Evolutionary conservation across 768 basidiomycete species (phyloP), one percentile per base, ranked within the genome.

Genomic region (Scleroderma citrinum): DNA sequence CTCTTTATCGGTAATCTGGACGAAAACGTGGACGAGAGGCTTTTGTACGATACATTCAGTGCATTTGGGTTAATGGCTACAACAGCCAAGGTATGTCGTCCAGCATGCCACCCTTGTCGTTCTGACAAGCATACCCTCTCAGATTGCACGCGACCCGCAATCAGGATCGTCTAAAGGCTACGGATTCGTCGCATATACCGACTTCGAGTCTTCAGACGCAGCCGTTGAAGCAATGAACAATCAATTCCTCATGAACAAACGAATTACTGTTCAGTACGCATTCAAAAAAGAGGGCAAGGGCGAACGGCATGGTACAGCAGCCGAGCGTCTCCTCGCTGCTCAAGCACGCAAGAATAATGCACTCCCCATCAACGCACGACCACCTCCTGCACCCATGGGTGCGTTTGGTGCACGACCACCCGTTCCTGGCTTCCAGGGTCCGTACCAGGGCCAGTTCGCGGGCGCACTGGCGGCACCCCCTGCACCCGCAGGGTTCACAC

Each of bases 211-310:
- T 7, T 91, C 96, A 32, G 96, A 99, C 65, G 90, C 90, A 5
- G 95, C 96, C 16, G 79, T 95, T 49, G 96, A 97, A 66, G 82
- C 91, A 10, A 97, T 98, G 95, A 94, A 97, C 58, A 83, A 84
- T 34, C 94, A 98, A 62, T 97, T 92, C 80, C 76, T 98, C 41
- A 94, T 94, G 87, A 97, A 98, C 76, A 97, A 97, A 71, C 87
- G 93, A 47, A 91, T 99, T 62, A 83, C 87, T 16, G 93, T 96
- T 11, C 93, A 97, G 64, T 99, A 96, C 65, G 95, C 96, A 2
- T 97, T 98, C 79, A 98, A 99, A 72, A 98, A 98, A 71, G 96
- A 98, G 61, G 93, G 92, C 38, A 95, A 97, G 64, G 95, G 95
- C 49, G 96, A 99, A 68, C 81, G 96, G 5, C 96, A 98, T 61